Conservation (phyloP, 129 eudicot genomes). For the Deinandra increscens region DNA sequence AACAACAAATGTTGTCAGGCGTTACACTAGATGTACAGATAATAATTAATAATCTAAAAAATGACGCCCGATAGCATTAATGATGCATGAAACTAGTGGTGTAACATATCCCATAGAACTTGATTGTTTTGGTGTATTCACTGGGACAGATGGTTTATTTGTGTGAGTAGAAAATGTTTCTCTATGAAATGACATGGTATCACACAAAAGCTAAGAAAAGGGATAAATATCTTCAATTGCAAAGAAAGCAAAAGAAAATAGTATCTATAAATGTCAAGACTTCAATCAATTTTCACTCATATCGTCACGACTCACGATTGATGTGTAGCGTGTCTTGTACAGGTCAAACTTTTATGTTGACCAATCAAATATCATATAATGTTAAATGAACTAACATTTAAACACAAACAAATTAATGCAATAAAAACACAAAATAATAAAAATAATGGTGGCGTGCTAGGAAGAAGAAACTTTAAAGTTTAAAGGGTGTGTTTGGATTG, state of each 20-base stretch:
- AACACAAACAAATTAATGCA: neutral
- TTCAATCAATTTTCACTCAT: constrained; percentile 4
- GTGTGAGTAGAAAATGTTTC: too few species aligned
- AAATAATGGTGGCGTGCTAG: neutral
- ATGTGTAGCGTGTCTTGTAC: constrained; percentile 6
- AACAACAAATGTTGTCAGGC: constrained; percentile 1
- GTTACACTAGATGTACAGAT: constrained; percentile 7
- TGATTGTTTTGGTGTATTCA: neutral
- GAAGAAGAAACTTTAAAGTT: constrained; percentile 3
- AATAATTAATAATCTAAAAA: constrained; percentile 11
- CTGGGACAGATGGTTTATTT: neutral
- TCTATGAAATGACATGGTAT: neutral
- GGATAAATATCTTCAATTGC: neutral
- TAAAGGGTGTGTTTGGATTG: neutral
- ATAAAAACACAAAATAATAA: constrained; percentile 12
- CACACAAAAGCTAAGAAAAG: neutral
- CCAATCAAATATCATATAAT: constrained; percentile 11
- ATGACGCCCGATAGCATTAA: neutral
- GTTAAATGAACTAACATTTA: neutral
- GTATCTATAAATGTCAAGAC: neutral
- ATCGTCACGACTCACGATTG: constrained; percentile 6
- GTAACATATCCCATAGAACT: constrained; percentile 10
- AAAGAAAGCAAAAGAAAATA: neutral
- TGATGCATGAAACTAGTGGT: constrained; percentile 6
- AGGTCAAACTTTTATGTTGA: neutral